Evolutionary conservation across 2,329 filamentous ascomycete genomes (phyloP), one percentile per base, ranked within the genome.

Genomic region (Sarocladium kiliense): DNA sequence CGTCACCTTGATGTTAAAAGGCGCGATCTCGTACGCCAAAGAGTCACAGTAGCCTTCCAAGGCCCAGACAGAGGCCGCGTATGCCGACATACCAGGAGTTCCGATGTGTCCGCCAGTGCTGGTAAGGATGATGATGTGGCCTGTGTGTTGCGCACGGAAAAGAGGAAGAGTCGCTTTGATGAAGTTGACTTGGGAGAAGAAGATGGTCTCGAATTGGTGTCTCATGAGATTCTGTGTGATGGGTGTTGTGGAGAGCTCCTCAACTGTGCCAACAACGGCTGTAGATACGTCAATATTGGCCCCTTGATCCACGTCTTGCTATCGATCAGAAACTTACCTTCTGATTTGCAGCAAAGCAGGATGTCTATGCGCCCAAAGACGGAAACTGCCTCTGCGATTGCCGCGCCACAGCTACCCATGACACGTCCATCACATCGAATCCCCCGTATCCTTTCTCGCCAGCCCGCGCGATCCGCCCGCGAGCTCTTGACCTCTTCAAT

Each of bases 11-110:
- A 97, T 85, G 72, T 97, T 97, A 76, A 97, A 97, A 0, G 94
- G 94, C 0, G 93, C 89, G 60, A 99, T 88, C 72, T 99, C 94
- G 71, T 97, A 99, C 1, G 93, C 92, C 23, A 99, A 79, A 57
- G 90, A 91, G 72, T 97, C 93, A 73, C 92, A 97, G 69, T 94
- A 97, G 18, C 93, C 94, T 72, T 97, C 94, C 34, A 97, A 81
- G 1, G 91, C 94, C 91, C 93, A 97, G 36, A 91, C 92, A 14
- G 91, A 89, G 18, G 93, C 91, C 61, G 91, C 94, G 69, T 96
- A 94, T 77, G 95, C 89, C 55, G 90, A 83, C 74, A 97, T 82
- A 2, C 92, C 91, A 0, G 94, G 94, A 0, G 92, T 97, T 34
- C 92, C 93, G 57, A 97, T 87, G 70, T 97, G 93, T 2, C 91